These are phyloP conservation scores for Rutstroemia sp. DNA, from an alignment of 2,329 filamentous ascomycete species.

Conservation along the genomic window DNA sequence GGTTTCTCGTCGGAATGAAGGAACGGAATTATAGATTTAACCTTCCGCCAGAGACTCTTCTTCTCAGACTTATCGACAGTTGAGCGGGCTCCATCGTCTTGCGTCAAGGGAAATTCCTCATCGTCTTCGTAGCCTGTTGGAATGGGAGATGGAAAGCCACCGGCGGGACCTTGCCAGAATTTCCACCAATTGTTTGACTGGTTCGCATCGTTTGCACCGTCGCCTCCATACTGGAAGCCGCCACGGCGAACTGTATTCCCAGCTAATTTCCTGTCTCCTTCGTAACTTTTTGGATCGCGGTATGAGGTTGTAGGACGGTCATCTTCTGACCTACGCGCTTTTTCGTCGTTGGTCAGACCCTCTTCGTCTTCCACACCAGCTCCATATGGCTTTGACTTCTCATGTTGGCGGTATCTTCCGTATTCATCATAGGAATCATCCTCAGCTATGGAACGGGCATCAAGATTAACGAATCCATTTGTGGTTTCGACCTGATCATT, in stretches of 20 bases:
- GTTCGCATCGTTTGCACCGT: conserved; percentile 14
- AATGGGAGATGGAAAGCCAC: conserved; percentile 53
- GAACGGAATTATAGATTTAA: conserved; percentile 45
- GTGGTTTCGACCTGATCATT: conserved; percentile 47
- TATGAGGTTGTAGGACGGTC: conserved; percentile 6
- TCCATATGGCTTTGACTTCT: conserved; percentile 13
- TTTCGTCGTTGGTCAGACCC: conserved; percentile 1
- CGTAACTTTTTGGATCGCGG: background rate
- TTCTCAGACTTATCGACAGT: conserved; percentile 19
- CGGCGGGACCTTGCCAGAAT: conserved; percentile 57
- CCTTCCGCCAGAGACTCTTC: conserved; percentile 43
- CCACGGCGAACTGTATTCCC: conserved; percentile 21
- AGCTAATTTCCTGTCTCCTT: conserved; percentile 10
- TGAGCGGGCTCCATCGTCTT: conserved; percentile 21
- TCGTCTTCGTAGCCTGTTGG: conserved; percentile 46
- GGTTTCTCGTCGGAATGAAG: conserved; percentile 22
- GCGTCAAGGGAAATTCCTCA: conserved; percentile 34
- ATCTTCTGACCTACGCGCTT: conserved; percentile 7
- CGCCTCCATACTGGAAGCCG: conserved; percentile 15
- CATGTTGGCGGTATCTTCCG: conserved; percentile 21
- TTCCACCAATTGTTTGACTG: conserved; percentile 43
- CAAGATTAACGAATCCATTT: conserved; percentile 33
- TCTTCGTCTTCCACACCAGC: conserved; percentile 18
- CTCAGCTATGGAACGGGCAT: conserved; percentile 15
- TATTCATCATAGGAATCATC: conserved; percentile 25